Percentiles rank a stretch among this genome's conserved stretches.
phyloP scores from a whole-genome alignment of 371 early-diverging fungal species.

The Haplosporangium sp. region DNA sequence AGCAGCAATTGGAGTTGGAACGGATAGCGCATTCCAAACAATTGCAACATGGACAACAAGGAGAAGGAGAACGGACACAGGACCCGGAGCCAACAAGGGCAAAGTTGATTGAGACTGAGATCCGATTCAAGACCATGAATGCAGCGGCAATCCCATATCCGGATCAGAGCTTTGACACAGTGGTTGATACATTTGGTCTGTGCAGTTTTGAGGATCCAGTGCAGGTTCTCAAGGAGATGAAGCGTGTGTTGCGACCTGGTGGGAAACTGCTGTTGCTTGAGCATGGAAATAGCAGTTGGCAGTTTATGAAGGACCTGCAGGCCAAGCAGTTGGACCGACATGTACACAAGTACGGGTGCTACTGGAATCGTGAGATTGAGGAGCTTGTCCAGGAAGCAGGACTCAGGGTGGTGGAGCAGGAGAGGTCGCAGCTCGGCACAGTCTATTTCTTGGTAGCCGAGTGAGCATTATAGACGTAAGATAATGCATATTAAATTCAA shows the following conservation, averaged over 20 bases:
- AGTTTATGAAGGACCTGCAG: conserved; percentile 74
- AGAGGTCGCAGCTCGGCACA: conserved; percentile 85
- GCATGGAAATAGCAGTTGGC: conserved; percentile 78
- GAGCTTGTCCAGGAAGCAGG: conserved; percentile 67
- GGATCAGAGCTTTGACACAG: conserved; percentile 72
- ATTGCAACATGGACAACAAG: not conserved
- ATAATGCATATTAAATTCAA: too few relatives aligned
- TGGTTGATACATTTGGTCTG: conserved; percentile 85
- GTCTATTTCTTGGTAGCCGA: conserved; percentile 75
- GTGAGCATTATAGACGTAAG: too few relatives aligned
- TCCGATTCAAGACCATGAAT: conserved; percentile 41
- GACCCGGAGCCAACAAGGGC: not conserved
- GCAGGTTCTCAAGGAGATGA: conserved; percentile 71
- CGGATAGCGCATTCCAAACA: conserved; percentile 25
- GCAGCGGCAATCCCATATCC: conserved; percentile 55
- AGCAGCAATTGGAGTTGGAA: conserved; percentile 43
- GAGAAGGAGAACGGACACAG: not conserved
- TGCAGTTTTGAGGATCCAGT: conserved; percentile 82
- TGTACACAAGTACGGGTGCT: conserved; percentile 86
- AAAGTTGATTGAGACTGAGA: conserved; percentile 37
- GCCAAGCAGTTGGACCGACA: conserved; percentile 79
- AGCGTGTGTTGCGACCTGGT: conserved; percentile 66
- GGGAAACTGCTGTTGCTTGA: conserved; percentile 80
- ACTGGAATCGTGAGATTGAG: conserved; percentile 89
- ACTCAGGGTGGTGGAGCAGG: conserved; percentile 66